phyloP scores from a whole-genome alignment of 306 rosid genomes.

The Myrica gale region DNA sequence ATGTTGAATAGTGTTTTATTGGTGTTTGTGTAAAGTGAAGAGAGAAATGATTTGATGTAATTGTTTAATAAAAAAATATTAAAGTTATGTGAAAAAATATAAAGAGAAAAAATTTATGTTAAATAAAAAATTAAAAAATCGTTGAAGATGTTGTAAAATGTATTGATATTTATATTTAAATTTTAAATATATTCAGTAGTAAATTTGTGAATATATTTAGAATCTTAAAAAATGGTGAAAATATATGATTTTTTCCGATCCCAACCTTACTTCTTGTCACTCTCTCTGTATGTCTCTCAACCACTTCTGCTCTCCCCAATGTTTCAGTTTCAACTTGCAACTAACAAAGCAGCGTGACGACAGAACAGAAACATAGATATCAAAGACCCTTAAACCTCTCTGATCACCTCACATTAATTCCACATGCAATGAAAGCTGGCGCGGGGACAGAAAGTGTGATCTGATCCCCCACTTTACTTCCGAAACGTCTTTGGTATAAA shows the following conservation, averaged over 20 bases:
- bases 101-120: too few relatives aligned
- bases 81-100: too few relatives aligned
- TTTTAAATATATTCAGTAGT: too few relatives aligned
- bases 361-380: slow-evolving; percentile 2
- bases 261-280: not conserved
- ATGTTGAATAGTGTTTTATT: too few relatives aligned
- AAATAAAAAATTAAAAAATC: too few relatives aligned
- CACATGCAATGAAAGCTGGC: slow-evolving; percentile 38
- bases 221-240: too few relatives aligned
- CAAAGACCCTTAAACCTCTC: not conserved
- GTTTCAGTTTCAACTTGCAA: not conserved
- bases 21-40: too few relatives aligned
- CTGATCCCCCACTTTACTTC: slow-evolving; percentile 32
- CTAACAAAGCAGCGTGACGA: not conserved
- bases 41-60: too few relatives aligned
- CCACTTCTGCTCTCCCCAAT: not conserved
- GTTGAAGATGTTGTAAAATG: too few relatives aligned
- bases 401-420: not conserved
- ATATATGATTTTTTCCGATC: not conserved
- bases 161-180: too few relatives aligned
- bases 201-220: too few relatives aligned
- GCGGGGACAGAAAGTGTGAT: slow-evolving; percentile 35
- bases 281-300: not conserved
- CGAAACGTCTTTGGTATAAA: slow-evolving; percentile 30
- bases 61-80: too few relatives aligned